Evolutionary conservation across 148 eudicot genomes (phyloP).

Genomic region (Oxyria digyna): DNA sequence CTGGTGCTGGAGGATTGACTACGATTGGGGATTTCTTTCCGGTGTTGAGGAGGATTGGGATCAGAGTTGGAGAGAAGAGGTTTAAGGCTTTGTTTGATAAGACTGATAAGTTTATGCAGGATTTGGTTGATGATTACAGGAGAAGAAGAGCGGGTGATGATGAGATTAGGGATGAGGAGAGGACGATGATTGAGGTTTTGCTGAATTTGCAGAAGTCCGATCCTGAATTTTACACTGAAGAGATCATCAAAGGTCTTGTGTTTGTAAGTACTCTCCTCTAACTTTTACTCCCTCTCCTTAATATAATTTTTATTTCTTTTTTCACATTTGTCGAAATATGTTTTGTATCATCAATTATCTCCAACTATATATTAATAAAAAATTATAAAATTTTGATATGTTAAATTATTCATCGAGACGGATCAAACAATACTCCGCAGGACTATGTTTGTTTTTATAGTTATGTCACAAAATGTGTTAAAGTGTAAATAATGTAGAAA

Average conservation of each 20-base stretch:
- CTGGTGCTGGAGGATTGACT: neutral
- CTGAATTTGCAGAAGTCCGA: slow-evolving; percentile 27
- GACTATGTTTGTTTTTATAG: too few species aligned
- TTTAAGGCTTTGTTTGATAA: neutral
- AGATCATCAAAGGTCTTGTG: slow-evolving; percentile 32
- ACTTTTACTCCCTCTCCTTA: too few species aligned
- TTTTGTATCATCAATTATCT: too few species aligned
- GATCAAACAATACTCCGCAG: too few species aligned
- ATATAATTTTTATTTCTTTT: too few species aligned
- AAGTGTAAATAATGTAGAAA: too few species aligned
- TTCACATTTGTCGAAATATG: too few species aligned
- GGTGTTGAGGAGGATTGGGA: slow-evolving; percentile 19
- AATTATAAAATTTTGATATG: too few species aligned
- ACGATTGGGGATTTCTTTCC: slow-evolving; percentile 19
- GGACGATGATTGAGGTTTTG: slow-evolving; percentile 14
- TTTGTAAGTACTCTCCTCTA: slow-evolving; percentile 29
- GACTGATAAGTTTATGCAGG: neutral
- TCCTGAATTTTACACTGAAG: slow-evolving; percentile 31
- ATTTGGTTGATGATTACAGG: slow-evolving; percentile 23
- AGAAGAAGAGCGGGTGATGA: neutral
- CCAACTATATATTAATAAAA: too few species aligned
- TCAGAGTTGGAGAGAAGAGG: neutral
- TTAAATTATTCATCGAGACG: too few species aligned
- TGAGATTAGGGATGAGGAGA: neutral
- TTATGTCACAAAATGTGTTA: too few species aligned